Base-by-base conservation (phyloP, 2,329 filamentous ascomycete genomes). In the Emydomyces testavorans region DNA sequence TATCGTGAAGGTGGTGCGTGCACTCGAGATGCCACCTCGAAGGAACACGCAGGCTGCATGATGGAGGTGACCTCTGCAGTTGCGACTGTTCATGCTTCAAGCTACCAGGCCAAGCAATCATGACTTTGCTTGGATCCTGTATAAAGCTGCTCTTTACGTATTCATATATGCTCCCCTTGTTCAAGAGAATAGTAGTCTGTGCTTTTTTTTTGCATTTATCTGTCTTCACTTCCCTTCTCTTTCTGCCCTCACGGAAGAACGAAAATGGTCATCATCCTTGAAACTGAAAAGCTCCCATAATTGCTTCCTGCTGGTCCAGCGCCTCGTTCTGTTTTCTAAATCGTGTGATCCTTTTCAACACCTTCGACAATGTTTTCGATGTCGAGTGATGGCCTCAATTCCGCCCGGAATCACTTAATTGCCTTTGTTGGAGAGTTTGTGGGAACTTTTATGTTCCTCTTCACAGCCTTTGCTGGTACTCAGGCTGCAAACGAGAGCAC, bases 371-470 rank as follows among this genome's bases (percentile, higher is more conserved):
- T 44, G 41, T 34, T 26, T 24, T 44, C 32, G 15, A 18, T 16
- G 4, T 42, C 39, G 11, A 21, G 39, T 31, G 41, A 44, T 36
- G 18, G 15, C 8, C 16, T 31, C n/a, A 35, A 31, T 48, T 59
- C 50, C 13, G 15, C 55, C 43, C 66, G 70, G 18, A 69, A 70
- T 44, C 71, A 74, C 54, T 51, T 70, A 38, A 64, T 75, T 35
- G 72, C 70, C 24, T 62, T 66, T 11, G 44, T 71, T 7, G 71
- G 71, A 16, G 74, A 77, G 57, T 73, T 75, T 20, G 63, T 73
- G 10, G 74, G 74, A 24, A 77, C 73, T 0, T 70, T 72, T 32
- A 55, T 73, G 52, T 74, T 73, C 57, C 60, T 74, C 15, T 71
- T 72, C 58, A 71, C 71, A 51, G 66, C 70, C 3, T 71, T 72